Conservation (phyloP, 495 filamentous ascomycete species). For the Peziza echinospora region DNA sequence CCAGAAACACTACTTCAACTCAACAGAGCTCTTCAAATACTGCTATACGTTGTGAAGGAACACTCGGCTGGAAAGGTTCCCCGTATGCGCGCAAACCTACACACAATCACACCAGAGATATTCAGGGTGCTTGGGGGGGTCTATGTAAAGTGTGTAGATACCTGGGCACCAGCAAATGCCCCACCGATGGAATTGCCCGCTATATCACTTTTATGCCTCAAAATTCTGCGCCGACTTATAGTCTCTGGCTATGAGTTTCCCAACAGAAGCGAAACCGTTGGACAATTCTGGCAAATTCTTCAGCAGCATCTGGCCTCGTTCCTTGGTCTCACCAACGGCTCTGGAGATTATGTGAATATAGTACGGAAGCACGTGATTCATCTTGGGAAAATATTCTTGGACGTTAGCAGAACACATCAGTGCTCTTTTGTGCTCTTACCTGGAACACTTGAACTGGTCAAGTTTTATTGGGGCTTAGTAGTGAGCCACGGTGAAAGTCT, state of each 20-base stretch:
- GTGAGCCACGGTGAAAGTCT: conserved; percentile 52
- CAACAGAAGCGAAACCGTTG: conserved; percentile 49
- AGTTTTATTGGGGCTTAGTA: conserved; percentile 64
- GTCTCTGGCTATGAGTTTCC: conserved; percentile 68
- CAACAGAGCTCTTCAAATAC: conserved; percentile 47
- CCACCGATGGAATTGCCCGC: conserved; percentile 28
- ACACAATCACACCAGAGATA: conserved; percentile 56
- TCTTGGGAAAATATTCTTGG: conserved; percentile 72
- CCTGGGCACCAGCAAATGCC: conserved; percentile 33
- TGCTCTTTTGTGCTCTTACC: conserved; percentile 63
- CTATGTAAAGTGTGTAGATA: conserved; percentile 50
- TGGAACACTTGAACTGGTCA: conserved; percentile 48
- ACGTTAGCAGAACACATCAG: conserved; percentile 55
- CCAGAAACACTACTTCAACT: conserved; percentile 28
- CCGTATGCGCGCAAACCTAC: conserved; percentile 45
- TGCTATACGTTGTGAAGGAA: conserved; percentile 77
- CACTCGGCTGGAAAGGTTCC: conserved; percentile 55
- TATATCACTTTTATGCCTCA: conserved; percentile 47
- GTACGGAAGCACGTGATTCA: conserved; percentile 75
- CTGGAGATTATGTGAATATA: conserved; percentile 22
- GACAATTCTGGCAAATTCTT: conserved; percentile 42
- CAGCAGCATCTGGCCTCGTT: conserved; percentile 15
- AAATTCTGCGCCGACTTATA: conserved; percentile 56
- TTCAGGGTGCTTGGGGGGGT: conserved; percentile 53
- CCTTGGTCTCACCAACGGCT: conserved; percentile 11